A percentile compares a stretch with the other conserved stretches of the same genome.
Conservation (phyloP, 306 rosid species). For the Gynostemma pentaphyllum region DNA sequence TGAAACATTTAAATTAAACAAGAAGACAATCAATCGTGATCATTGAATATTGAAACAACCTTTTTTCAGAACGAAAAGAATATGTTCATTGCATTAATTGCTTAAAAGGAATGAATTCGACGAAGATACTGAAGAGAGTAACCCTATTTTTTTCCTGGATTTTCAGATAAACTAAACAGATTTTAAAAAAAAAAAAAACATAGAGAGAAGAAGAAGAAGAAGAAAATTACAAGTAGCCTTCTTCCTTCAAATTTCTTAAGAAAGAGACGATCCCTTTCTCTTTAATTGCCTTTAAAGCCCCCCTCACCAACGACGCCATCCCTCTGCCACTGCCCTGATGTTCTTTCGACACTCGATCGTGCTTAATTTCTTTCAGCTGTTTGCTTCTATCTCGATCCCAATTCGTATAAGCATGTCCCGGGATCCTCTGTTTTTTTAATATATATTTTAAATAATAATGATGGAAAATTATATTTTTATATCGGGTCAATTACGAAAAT, state of each 20-base stretch:
- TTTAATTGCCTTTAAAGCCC: slow-evolving; percentile 40
- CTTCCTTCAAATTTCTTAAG: slow-evolving; percentile 56
- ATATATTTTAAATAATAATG: too few species aligned
- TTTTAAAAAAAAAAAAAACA: too few species aligned
- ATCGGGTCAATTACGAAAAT: too few species aligned
- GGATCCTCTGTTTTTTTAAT: too few species aligned
- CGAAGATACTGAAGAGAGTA: background rate
- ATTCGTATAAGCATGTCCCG: too few species aligned
- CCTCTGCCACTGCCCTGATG: slow-evolving; percentile 11
- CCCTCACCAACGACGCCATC: slow-evolving; percentile 85
- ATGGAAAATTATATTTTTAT: too few species aligned
- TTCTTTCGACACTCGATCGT: background rate
- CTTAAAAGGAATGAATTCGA: background rate
- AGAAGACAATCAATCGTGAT: background rate
- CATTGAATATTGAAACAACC: background rate
- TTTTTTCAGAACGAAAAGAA: background rate
- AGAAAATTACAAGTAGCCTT: slow-evolving; percentile 48
- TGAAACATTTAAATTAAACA: background rate
- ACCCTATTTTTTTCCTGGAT: too few species aligned
- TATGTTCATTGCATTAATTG: background rate
- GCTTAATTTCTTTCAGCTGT: background rate
- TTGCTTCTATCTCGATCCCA: background rate
- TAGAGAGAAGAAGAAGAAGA: background rate
- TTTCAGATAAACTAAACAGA: background rate
- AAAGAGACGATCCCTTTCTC: slow-evolving; percentile 67